Evolutionary conservation across 192 early-diverging fungal genomes (phyloP).

Genomic region (Entomortierella lignicola): DNA sequence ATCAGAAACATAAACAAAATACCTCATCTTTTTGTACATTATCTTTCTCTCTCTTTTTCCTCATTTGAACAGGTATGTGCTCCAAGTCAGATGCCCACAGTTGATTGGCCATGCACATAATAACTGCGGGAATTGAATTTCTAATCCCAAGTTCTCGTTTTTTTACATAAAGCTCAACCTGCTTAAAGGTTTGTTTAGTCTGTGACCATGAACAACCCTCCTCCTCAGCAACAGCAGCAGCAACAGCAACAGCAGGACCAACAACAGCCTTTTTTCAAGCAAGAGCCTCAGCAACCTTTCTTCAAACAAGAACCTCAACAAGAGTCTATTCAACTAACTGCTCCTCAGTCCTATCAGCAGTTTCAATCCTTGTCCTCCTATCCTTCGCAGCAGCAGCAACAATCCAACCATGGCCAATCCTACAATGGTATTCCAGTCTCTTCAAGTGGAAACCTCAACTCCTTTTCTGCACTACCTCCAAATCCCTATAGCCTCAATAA

Average conservation of each 20-base stretch:
- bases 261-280: slow-evolving; percentile 8
- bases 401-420: slow-evolving; percentile 11
- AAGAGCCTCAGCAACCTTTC: slow-evolving; percentile 7
- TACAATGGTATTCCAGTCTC: slow-evolving; percentile 25
- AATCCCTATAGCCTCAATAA: slow-evolving; percentile 41
- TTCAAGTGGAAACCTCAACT: slow-evolving; percentile 9
- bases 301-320: slow-evolving; percentile 25
- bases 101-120: neutral
- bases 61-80: neutral
- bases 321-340: slow-evolving; percentile 18
- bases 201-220: slow-evolving; percentile 32
- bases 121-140: slow-evolving; percentile 35
- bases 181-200: neutral
- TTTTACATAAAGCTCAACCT: slow-evolving; percentile 16
- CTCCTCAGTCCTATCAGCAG: slow-evolving; percentile 16
- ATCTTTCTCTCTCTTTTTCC: neutral
- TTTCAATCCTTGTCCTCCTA: slow-evolving; percentile 1
- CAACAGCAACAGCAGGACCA: slow-evolving; percentile 25
- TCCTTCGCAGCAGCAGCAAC: slow-evolving; percentile 19
- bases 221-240: slow-evolving; percentile 22
- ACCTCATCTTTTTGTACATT: neutral
- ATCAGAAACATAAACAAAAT: neutral
- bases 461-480: slow-evolving; percentile 34
- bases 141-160: neutral
- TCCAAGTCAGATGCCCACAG: no score